Evolutionary conservation across 1,284 basidiomycete genomes (phyloP).

Genomic region (Naganishia sp.): DNA sequence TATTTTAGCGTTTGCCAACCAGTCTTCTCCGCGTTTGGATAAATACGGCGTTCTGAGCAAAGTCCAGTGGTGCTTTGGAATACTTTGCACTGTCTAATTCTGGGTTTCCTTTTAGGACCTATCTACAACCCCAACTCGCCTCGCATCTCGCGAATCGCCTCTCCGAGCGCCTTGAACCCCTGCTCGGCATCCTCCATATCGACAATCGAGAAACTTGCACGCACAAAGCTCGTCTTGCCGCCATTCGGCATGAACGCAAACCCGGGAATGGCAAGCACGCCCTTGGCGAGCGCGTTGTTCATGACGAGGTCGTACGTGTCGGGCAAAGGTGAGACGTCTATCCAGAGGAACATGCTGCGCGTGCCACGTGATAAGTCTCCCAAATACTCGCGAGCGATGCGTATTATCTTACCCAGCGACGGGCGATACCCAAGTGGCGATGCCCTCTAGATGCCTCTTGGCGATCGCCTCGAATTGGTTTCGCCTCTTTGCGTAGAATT

Average conservation of each 20-base stretch:
- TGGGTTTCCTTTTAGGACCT: background rate
- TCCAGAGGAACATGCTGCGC: slow-evolving; percentile 90
- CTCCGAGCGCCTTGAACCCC: slow-evolving; percentile 68
- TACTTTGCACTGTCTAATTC: background rate
- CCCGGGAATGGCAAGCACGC: slow-evolving; percentile 86
- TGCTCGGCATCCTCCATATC: slow-evolving; percentile 68
- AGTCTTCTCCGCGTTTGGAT: too few species aligned
- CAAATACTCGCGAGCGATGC: slow-evolving; percentile 44
- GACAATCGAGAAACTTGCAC: slow-evolving; percentile 77
- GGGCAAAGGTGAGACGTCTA: slow-evolving; percentile 51
- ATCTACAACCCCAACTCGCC: slow-evolving; percentile 21
- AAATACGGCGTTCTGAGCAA: too few species aligned
- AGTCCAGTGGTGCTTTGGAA: too few species aligned
- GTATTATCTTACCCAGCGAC: slow-evolving; percentile 64
- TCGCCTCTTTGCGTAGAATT: slow-evolving; percentile 72
- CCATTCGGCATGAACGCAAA: slow-evolving; percentile 69
- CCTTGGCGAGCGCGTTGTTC: slow-evolving; percentile 73
- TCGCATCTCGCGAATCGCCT: slow-evolving; percentile 60
- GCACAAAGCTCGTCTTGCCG: slow-evolving; percentile 68
- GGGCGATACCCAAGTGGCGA: slow-evolving; percentile 80
- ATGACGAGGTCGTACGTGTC: slow-evolving; percentile 78
- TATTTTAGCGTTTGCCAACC: too few species aligned
- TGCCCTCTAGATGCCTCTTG: slow-evolving; percentile 68
- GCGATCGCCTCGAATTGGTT: slow-evolving; percentile 78
- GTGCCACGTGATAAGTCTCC: slow-evolving; percentile 43